Percentiles rank a stretch among this genome's conserved stretches.
phyloP scores from a whole-genome alignment of 2,329 filamentous ascomycete genomes.

The Paraconiothyrium sp. region DNA sequence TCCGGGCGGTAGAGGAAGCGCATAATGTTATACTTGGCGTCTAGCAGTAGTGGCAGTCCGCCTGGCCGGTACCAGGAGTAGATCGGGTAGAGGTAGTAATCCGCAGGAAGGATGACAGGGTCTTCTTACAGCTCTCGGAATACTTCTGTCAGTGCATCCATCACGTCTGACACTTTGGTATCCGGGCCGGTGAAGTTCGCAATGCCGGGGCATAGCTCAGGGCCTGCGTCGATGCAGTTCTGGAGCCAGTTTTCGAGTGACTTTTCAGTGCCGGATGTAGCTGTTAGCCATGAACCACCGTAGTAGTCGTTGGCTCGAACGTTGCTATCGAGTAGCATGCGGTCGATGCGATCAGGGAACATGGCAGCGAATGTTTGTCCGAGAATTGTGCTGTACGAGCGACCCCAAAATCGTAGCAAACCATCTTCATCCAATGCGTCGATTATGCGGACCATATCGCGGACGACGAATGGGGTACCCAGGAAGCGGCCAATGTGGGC shows the following conservation, averaged over 20 bases:
- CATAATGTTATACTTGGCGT: constrained; percentile 20
- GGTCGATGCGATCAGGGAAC: constrained; percentile 39
- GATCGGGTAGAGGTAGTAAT: constrained; percentile 1
- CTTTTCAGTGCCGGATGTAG: constrained; percentile 23
- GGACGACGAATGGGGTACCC: constrained; percentile 25
- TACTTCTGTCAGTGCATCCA: constrained; percentile 16
- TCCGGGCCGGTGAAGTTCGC: constrained; percentile 24
- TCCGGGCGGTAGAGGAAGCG: constrained; percentile 15
- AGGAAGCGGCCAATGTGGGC: constrained; percentile 25
- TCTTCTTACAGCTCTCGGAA: constrained; percentile 25
- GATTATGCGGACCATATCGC: constrained; percentile 31
- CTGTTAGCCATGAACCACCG: constrained; percentile 23
- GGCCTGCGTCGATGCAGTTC: constrained; percentile 24
- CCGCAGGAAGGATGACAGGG: constrained; percentile 23
- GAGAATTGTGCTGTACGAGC: constrained; percentile 58
- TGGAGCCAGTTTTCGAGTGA: constrained; percentile 22
- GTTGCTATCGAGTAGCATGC: constrained; percentile 51
- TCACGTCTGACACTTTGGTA: constrained; percentile 22
- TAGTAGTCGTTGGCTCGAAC: constrained; percentile 25
- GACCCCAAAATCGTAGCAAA: constrained; percentile 42
- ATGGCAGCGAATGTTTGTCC: constrained; percentile 58
- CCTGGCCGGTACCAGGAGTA: constrained; percentile 24
- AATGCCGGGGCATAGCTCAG: constrained; percentile 12
- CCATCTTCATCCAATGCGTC: constrained; percentile 29
- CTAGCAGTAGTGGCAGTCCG: constrained; percentile 10